Base-by-base conservation (phyloP, 441 rosid species). In the Daphne laureola region DNA sequence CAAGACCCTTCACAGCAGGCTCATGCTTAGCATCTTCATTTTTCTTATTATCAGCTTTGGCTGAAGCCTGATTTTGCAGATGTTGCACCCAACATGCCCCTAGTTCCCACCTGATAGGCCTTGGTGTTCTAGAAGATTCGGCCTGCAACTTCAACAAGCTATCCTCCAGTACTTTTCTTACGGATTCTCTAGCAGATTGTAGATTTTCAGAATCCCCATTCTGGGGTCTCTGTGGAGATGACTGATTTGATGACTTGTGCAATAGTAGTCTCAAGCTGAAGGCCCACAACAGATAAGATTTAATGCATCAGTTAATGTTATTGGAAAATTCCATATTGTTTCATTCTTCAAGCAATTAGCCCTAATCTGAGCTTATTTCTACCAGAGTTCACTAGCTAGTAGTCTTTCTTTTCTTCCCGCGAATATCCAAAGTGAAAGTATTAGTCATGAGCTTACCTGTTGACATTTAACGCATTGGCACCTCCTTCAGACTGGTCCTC, bases 11-110 rank as follows among this genome's bases (percentile, higher is more conserved):
- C 35, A 86, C 82, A 50, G 82, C 73, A 46, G 84, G 77, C 70
- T 80, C 86, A 43, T 67, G 76, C 79, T 78, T 86, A 23, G 73
- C 62, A 71, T 84, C 90, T 81, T 87, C 96, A 59, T 72, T 67
- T 69, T 73, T 79, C 75, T 82, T 83, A 15, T 83, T 57, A 26
- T 94, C 96, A 36, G 57, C 78, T 78, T 84, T 90, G 62, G 81
- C 91, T 13, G 86, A 76, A 69, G 89, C 76, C 68, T 86, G 86
- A 73, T 72, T 82, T 74, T 82, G 90, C 61, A 86, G 64, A 73
- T 82, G 94, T 61, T 86, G 94, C 57, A 82, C 84, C 94, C 87
- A 86, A 66, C 90, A 82, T 44, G 90, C 94, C 66, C 94, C 94
- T 48, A 82, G 70, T 64, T 82, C 94, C 94, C 94, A 86, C 72